A percentile compares a stretch with the other conserved stretches of the same genome.
These are phyloP conservation scores for Paramecium primaurelia DNA, from an alignment of 73 alveolate genomes.

Conservation along the genomic window DNA sequence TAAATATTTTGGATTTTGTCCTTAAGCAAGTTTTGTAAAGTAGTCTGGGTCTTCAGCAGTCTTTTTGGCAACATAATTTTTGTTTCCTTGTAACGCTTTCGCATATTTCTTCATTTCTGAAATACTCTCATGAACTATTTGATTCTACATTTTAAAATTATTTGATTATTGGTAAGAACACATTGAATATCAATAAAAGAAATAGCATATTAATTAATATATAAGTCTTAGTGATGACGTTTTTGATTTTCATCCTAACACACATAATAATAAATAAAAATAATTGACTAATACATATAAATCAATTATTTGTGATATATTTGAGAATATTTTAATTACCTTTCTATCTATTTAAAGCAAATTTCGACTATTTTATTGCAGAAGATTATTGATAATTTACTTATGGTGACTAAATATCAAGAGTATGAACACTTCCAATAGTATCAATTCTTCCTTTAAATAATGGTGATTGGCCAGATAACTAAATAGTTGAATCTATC, in stretches of 20 bases:
- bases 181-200: neutral
- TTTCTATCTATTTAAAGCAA: neutral
- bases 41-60: constrained; percentile 32
- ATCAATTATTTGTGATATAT: neutral
- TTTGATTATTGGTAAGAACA: neutral
- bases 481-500: neutral
- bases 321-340: neutral
- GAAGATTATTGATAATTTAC: neutral
- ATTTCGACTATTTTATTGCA: neutral
- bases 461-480: neutral
- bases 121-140: neutral
- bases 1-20: constrained; percentile 28
- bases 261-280: too few relatives aligned
- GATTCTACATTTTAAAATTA: neutral
- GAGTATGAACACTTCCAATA: neutral
- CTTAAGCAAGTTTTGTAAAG: constrained; percentile 16
- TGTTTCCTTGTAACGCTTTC: neutral
- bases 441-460: neutral
- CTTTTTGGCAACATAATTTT: neutral
- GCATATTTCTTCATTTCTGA: neutral
- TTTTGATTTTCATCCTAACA: too few relatives aligned
- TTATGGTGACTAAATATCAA: neutral
- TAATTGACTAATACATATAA: neutral
- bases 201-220: neutral
- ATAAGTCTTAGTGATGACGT: neutral